Conservation (phyloP, 1,284 basidiomycete genomes). For the Pyrrhoderma noxium region DNA sequence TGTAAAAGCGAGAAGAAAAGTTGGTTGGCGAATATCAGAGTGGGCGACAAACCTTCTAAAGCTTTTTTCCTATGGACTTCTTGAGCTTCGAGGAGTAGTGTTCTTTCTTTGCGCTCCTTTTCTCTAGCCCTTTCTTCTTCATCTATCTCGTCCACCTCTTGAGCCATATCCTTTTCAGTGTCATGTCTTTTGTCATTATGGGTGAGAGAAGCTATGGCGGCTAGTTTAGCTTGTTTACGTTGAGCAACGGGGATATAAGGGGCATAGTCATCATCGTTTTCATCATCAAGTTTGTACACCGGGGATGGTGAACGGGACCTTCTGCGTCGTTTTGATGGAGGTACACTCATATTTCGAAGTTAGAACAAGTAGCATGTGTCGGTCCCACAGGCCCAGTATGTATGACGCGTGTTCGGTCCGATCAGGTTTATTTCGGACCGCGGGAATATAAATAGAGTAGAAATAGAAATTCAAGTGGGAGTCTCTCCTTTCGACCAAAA, state of each 20-base stretch:
- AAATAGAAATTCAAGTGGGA: too few relatives aligned
- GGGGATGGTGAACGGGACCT: conserved; percentile 51
- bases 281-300: conserved; percentile 52
- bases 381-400: too few relatives aligned
- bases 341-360: not conserved
- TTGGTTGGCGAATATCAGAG: too few relatives aligned
- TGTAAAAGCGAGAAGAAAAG: not conserved
- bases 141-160: conserved; percentile 64
- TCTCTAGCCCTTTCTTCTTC: conserved; percentile 72
- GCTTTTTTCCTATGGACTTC: conserved; percentile 83
- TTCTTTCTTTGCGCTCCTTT: conserved; percentile 73
- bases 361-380: too few relatives aligned
- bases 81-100: conserved; percentile 84
- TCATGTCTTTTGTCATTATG: conserved; percentile 35
- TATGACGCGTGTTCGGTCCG: too few relatives aligned
- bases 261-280: conserved; percentile 59
- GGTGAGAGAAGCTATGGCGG: conserved; percentile 53
- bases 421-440: too few relatives aligned
- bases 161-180: conserved; percentile 48
- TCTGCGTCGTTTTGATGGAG: conserved; percentile 40
- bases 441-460: too few relatives aligned
- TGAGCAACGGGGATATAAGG: conserved; percentile 88
- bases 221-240: conserved; percentile 74
- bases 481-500: not conserved
- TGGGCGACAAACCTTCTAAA: conserved; percentile 57